Evolutionary conservation across 164 flowering plant genomes (phyloP).

Genomic region (Cinnamomum chago): DNA sequence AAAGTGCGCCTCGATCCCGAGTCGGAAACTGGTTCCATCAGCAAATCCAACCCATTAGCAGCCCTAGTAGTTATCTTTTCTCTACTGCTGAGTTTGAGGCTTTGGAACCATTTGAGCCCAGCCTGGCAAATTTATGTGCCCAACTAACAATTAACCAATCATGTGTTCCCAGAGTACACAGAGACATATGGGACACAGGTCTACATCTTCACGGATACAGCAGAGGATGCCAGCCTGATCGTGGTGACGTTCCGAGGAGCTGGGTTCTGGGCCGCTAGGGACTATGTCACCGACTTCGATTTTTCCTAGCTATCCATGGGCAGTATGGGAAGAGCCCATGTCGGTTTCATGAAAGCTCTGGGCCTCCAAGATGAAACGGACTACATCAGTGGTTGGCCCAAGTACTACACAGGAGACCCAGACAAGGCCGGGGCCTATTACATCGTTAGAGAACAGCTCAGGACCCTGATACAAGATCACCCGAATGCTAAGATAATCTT

Average conservation of each 20-base stretch:
- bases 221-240: conserved; percentile 19
- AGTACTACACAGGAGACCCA: conserved; percentile 6
- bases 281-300: conserved; percentile 46
- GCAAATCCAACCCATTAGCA: too few relatives aligned
- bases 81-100: too few relatives aligned
- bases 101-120: too few relatives aligned
- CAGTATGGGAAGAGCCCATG: conserved; percentile 42
- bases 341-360: conserved; percentile 57
- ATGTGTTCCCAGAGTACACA: conserved; percentile 24
- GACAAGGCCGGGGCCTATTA: conserved; percentile 37
- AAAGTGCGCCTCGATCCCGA: too few relatives aligned
- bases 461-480: conserved; percentile 15
- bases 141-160: not conserved
- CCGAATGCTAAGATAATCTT: conserved; percentile 26
- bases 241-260: conserved; percentile 62
- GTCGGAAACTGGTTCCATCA: too few relatives aligned
- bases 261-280: conserved; percentile 39
- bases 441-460: conserved; percentile 33
- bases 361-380: conserved; percentile 35
- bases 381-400: conserved; percentile 35
- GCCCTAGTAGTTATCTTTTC: too few relatives aligned
- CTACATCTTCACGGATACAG: conserved; percentile 30
- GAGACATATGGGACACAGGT: conserved; percentile 41
- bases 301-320: conserved; percentile 49
- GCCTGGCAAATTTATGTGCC: too few relatives aligned